Evolutionary conservation across 2,329 filamentous ascomycete genomes (phyloP).

Genomic region (Calycina herbarum): DNA sequence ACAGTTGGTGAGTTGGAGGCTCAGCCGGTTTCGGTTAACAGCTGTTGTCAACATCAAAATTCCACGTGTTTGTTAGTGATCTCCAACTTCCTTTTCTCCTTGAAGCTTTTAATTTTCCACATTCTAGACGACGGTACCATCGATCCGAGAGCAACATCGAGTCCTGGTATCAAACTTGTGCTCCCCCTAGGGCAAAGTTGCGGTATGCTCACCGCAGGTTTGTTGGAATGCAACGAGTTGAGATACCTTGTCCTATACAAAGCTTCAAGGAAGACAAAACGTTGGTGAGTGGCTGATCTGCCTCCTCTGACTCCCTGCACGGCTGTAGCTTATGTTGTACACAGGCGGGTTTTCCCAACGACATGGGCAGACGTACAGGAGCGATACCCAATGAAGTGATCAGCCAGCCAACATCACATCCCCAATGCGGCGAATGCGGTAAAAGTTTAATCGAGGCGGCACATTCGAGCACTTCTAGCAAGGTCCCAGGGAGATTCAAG

Average conservation of each 20-base stretch:
- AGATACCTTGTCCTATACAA: slow-evolving; percentile 6
- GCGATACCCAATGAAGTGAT: neutral
- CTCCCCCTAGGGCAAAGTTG: neutral
- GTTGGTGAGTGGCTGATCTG: slow-evolving; percentile 5
- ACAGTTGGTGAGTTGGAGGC: neutral
- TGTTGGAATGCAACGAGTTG: slow-evolving; percentile 7
- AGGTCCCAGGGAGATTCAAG: neutral
- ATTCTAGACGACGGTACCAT: neutral
- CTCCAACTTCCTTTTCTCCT: neutral
- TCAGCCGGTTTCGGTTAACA: neutral
- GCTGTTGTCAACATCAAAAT: neutral
- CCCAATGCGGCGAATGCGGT: slow-evolving; percentile 9
- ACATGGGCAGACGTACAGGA: slow-evolving; percentile 4
- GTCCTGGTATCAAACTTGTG: neutral
- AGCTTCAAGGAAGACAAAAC: neutral
- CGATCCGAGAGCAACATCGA: neutral
- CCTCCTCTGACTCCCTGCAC: neutral
- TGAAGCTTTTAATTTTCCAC: neutral
- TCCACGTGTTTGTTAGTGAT: neutral
- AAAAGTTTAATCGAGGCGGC: slow-evolving; percentile 6
- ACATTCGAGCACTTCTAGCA: neutral
- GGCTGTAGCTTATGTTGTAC: slow-evolving; percentile 6
- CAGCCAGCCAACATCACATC: neutral
- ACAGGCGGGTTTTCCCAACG: slow-evolving; percentile 8
- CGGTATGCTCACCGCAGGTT: slow-evolving; percentile 6